Evolutionary conservation across 2,329 filamentous ascomycete genomes (phyloP).

Genomic region (Chrysosporium keratinophilum): DNA sequence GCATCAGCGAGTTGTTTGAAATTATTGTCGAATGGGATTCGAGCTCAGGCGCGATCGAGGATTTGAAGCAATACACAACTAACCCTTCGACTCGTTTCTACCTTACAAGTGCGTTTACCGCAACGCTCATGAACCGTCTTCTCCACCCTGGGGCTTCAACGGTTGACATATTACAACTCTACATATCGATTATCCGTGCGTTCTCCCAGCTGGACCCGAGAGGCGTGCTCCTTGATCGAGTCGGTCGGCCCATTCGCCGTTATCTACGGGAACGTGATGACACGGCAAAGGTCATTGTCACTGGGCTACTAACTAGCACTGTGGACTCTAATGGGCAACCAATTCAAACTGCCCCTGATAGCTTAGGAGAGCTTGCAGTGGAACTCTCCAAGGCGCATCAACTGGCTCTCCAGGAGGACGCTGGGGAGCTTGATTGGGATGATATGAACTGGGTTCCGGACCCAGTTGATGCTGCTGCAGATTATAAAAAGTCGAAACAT

Average conservation of each 20-base stretch:
- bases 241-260: slow-evolving; percentile 52
- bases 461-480: slow-evolving; percentile 81
- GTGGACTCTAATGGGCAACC: slow-evolving; percentile 29
- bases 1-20: slow-evolving; percentile 50
- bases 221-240: slow-evolving; percentile 56
- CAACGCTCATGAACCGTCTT: slow-evolving; percentile 44
- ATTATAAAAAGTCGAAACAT: slow-evolving; percentile 79
- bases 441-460: slow-evolving; percentile 92
- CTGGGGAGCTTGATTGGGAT: slow-evolving; percentile 70
- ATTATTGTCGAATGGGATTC: slow-evolving; percentile 52
- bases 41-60: slow-evolving; percentile 49
- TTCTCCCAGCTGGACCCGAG: slow-evolving; percentile 55
- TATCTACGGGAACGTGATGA: slow-evolving; percentile 57
- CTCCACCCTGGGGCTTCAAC: slow-evolving; percentile 56
- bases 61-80: slow-evolving; percentile 49
- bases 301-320: slow-evolving; percentile 50
- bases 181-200: slow-evolving; percentile 56
- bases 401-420: slow-evolving; percentile 38
- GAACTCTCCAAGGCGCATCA: slow-evolving; percentile 39
- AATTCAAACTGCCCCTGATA: slow-evolving; percentile 29
- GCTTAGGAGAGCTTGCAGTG: slow-evolving; percentile 43
- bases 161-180: slow-evolving; percentile 55
- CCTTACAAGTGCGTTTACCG: slow-evolving; percentile 45
- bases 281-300: slow-evolving; percentile 55
- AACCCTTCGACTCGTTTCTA: slow-evolving; percentile 45